These are phyloP conservation scores for Ustilago hordei DNA, from an alignment of 1,284 basidiomycete genomes.

Conservation along the genomic window DNA sequence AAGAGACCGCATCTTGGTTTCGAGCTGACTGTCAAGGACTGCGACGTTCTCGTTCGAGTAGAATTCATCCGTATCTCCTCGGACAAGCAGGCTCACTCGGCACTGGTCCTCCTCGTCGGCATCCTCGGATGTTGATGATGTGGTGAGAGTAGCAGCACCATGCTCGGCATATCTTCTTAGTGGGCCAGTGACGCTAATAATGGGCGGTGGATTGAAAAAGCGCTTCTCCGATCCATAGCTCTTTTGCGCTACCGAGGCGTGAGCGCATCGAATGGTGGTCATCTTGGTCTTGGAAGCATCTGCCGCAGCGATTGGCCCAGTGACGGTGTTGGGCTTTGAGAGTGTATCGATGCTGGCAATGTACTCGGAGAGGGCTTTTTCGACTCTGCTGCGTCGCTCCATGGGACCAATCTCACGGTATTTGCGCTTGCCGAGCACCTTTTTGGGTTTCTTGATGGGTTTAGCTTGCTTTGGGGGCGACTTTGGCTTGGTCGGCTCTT, in stretches of 20 bases:
- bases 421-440: conserved; percentile 49
- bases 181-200: conserved; percentile 86
- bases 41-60: conserved; percentile 56
- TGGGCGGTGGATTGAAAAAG: conserved; percentile 86
- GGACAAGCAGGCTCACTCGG: conserved; percentile 81
- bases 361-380: conserved; percentile 46
- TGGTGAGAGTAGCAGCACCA: conserved; percentile 38
- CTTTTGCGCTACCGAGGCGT: conserved; percentile 90
- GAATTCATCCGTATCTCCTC: conserved; percentile 83
- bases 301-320: conserved; percentile 38
- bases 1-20: conserved; percentile 87
- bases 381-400: conserved; percentile 44
- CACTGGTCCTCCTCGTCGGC: conserved; percentile 43
- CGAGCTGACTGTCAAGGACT: conserved; percentile 73
- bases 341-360: conserved; percentile 42
- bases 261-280: conserved; percentile 85
- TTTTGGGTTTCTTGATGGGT: conserved; percentile 38
- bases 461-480: conserved; percentile 32
- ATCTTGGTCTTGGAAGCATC: conserved; percentile 40
- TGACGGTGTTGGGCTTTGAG: conserved; percentile 44
- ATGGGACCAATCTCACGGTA: conserved; percentile 47
- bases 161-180: conserved; percentile 51
- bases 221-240: conserved; percentile 92
- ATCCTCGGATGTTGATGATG: conserved; percentile 31
- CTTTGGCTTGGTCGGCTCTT: conserved; percentile 21